Conservation (phyloP, 2,329 filamentous ascomycete genomes). For the Aschersonia sp. region DNA sequence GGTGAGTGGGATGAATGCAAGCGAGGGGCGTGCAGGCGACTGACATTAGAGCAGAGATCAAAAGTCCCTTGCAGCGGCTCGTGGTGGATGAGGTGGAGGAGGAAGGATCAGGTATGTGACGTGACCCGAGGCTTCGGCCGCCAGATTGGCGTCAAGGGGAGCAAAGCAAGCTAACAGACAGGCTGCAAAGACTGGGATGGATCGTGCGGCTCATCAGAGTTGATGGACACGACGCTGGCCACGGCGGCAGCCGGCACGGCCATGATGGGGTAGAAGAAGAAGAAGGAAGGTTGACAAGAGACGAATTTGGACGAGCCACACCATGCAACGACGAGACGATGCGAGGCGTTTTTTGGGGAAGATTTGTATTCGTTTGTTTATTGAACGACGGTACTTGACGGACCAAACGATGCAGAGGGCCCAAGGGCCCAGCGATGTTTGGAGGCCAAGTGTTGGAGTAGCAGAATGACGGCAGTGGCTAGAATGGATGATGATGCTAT, state of each 20-base stretch:
- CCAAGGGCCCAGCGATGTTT: no score
- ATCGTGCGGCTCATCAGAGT: conserved; percentile 38
- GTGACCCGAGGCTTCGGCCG: not conserved
- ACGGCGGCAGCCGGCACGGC: conserved; percentile 26
- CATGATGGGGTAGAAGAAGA: conserved; percentile 16
- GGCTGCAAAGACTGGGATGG: conserved; percentile 35
- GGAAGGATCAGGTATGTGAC: conserved; percentile 36
- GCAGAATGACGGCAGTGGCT: no score
- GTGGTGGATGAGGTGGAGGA: conserved; percentile 43
- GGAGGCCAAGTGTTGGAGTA: no score
- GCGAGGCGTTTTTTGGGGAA: no score
- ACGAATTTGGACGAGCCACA: no score
- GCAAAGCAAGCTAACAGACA: conserved; percentile 6
- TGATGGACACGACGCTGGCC: conserved; percentile 34
- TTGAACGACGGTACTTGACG: no score
- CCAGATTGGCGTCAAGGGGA: not conserved
- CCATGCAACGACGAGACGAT: no score
- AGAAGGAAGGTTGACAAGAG: not conserved
- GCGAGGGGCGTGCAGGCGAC: not conserved
- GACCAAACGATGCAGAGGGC: no score
- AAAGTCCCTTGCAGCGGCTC: conserved; percentile 36
- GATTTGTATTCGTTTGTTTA: no score
- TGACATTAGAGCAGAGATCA: conserved; percentile 17
- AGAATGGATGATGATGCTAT: no score
- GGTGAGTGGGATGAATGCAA: conserved; percentile 9